phyloP scores from a whole-genome alignment of 495 filamentous ascomycete species.

The Lophium mytilinum region DNA sequence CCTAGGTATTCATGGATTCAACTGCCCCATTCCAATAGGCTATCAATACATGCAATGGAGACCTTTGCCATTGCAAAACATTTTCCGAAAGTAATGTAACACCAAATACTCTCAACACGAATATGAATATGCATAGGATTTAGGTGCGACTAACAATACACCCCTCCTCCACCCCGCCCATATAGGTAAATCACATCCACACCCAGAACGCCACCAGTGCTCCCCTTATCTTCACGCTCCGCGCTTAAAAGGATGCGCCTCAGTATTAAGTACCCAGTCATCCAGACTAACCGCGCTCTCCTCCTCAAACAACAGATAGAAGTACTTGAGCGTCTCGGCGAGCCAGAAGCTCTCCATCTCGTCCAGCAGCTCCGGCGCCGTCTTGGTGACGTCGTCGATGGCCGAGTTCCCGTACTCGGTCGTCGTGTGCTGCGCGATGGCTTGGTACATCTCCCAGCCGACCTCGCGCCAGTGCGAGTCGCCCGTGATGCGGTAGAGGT shows the following conservation, averaged over 20 bases:
- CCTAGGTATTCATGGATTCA: no score
- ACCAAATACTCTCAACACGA: no score
- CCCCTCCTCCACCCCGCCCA: no score
- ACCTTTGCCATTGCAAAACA: no score
- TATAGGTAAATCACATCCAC: neutral
- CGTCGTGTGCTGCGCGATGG: conserved; percentile 57
- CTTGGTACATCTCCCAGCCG: conserved; percentile 85
- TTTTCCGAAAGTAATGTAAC: no score
- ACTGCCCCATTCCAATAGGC: no score
- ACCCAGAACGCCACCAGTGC: neutral
- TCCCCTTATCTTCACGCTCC: conserved; percentile 5
- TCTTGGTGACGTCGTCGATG: conserved; percentile 62
- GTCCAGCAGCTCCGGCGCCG: conserved; percentile 27
- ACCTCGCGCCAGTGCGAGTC: conserved; percentile 71
- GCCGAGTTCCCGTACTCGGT: conserved; percentile 63
- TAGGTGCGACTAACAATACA: neutral
- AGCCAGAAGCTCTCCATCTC: conserved; percentile 39
- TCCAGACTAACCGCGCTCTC: conserved; percentile 61
- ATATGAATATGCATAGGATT: no score
- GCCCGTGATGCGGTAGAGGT: conserved; percentile 89
- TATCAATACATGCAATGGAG: no score
- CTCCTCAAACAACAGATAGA: conserved; percentile 78
- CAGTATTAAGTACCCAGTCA: conserved; percentile 51
- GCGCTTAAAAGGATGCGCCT: conserved; percentile 28
- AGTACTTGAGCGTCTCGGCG: conserved; percentile 62